Evolutionary conservation across 2,329 filamentous ascomycete genomes (phyloP).

Genomic region (Aspergillus sojae): DNA sequence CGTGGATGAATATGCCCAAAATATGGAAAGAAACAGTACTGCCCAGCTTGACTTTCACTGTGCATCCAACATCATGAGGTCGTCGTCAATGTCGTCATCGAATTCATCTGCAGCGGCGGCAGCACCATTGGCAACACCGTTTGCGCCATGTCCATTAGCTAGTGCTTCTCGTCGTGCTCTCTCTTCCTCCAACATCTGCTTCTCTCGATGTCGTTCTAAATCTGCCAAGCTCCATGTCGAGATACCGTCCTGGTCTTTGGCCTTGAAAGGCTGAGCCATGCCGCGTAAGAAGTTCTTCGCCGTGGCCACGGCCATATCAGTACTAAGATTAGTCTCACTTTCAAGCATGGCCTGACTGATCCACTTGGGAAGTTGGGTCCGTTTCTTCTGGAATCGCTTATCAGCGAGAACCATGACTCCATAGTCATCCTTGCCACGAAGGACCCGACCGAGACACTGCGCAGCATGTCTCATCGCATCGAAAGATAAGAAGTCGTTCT

Average conservation of each 20-base stretch:
- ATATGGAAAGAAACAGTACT: not conserved
- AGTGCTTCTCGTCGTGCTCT: conserved; percentile 61
- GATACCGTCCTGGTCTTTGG: conserved; percentile 84
- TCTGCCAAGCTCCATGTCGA: conserved; percentile 88
- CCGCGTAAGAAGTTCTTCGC: conserved; percentile 86
- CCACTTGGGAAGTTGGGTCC: conserved; percentile 91
- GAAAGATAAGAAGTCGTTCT: conserved; percentile 97
- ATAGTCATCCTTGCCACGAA: conserved; percentile 97
- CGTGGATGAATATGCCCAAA: conserved; percentile 14
- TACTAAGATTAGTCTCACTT: conserved; percentile 84
- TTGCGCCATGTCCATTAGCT: conserved; percentile 29
- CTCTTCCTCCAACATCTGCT: conserved; percentile 73
- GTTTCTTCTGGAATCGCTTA: conserved; percentile 88
- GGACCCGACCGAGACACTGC: conserved; percentile 90
- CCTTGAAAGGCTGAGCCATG: conserved; percentile 88
- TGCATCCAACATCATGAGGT: conserved; percentile 45
- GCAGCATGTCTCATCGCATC: conserved; percentile 99
- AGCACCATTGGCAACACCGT: conserved; percentile 27
- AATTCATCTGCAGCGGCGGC: conserved; percentile 37
- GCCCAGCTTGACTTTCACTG: conserved; percentile 22
- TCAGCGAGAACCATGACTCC: conserved; percentile 99
- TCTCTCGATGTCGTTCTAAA: conserved; percentile 66
- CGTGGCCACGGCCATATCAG: conserved; percentile 88
- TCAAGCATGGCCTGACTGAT: conserved; percentile 87
- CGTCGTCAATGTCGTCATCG: conserved; percentile 48